Base-by-base conservation (phyloP, 2,329 filamentous ascomycete genomes). In the Fusarium longipes region DNA sequence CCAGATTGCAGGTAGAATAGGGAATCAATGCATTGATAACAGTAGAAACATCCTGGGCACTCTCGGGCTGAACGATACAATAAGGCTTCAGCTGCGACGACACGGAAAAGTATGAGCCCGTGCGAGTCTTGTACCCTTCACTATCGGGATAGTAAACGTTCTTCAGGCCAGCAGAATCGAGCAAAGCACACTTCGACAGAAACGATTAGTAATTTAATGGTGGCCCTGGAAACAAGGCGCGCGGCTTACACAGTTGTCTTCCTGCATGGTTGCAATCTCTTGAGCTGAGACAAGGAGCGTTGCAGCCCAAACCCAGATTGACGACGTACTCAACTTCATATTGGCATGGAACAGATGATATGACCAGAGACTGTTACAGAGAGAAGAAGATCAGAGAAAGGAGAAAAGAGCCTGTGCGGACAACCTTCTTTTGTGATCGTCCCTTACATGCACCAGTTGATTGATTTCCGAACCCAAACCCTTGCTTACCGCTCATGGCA, bases 31-130 rank as follows among this genome's bases (percentile, higher is more conserved):
- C 54, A 38, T 60, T 61, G 12, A 61, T 15, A n/a, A 61, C 61
- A 8, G 20, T 11, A 75, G 71, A 64, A 0, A 74, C 69, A 20
- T 75, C 63, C 22, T 70, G 57, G 3, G 70, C 51, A 4, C 43
- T 62, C 24, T 48, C 48, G 6, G 73, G 71, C 42, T 66, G 65
- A 17, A 75, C 69, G n/a, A 75, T 72, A 10, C 71, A 75, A n/a
- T 63, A 70, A 2, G 73, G 68, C 1, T 58, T 35, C 22, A 72
- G 35, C 6, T 62, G 65, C 3, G 68, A 65, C 22, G 63, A 70
- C 20, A 69, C 48, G 6, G 71, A 74, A 22, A 71, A 75, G 55
- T 74, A 74, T 14, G 70, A 70, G 18, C 62, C 17, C 20, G 64
- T 66, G 35, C 70, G 63, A 7, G 50, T 43, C 32, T 58, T 44